These are phyloP conservation scores for Diplogelasinospora grovesii DNA, from an alignment of 495 filamentous ascomycete genomes.

Conservation along the genomic window DNA sequence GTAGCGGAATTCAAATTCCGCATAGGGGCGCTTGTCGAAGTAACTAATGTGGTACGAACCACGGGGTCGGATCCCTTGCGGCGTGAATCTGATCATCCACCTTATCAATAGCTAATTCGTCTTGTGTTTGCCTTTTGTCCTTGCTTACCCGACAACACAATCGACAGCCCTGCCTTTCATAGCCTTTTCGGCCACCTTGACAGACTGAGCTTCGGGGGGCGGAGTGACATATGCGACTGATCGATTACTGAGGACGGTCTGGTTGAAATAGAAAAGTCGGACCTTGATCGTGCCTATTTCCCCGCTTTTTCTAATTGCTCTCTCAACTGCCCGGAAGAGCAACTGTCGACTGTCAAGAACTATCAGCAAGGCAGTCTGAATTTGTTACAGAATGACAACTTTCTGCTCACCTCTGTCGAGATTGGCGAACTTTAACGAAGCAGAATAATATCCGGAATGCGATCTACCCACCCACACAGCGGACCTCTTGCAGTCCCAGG, in stretches of 20 bases:
- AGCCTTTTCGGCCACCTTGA: slow-evolving; percentile 2
- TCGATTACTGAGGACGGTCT: neutral
- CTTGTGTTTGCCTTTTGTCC: neutral
- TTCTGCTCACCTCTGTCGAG: slow-evolving; percentile 1
- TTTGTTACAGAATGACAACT: too few species aligned
- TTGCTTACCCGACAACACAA: slow-evolving; percentile 1
- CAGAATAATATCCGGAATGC: too few species aligned
- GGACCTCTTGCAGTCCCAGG: too few species aligned
- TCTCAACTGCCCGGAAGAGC: neutral
- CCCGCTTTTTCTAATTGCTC: neutral
- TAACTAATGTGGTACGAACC: too few species aligned
- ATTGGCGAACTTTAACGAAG: neutral
- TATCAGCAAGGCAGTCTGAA: too few species aligned
- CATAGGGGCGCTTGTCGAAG: slow-evolving; percentile 5
- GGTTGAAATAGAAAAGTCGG: neutral
- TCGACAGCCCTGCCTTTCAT: slow-evolving; percentile 12
- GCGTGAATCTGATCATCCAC: too few species aligned
- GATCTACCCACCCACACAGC: too few species aligned
- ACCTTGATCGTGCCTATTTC: neutral
- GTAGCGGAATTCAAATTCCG: slow-evolving; percentile 15
- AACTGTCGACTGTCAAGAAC: neutral
- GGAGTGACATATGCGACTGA: too few species aligned
- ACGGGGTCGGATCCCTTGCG: too few species aligned
- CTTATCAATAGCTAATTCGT: too few species aligned
- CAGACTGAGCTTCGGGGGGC: too few species aligned